Conservation (phyloP, 495 filamentous ascomycete species). For the Neurospora pannonica region DNA sequence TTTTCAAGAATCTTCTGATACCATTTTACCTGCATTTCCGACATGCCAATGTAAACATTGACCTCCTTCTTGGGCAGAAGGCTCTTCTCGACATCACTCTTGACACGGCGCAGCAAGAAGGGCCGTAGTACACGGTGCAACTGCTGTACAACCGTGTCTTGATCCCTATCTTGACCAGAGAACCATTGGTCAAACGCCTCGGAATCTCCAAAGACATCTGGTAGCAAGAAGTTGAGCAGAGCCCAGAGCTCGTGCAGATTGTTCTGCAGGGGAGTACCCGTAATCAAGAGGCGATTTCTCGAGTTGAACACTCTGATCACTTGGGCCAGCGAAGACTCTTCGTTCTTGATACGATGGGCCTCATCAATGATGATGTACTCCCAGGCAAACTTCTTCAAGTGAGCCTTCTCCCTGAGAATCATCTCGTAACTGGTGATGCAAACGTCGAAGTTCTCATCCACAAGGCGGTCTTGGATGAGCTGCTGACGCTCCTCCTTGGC, state of each 20-base stretch:
- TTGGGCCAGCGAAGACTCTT: constrained; percentile 92
- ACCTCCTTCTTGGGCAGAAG: constrained; percentile 94
- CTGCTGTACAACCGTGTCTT: constrained; percentile 95
- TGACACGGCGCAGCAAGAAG: constrained; percentile 91
- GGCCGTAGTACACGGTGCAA: constrained; percentile 88
- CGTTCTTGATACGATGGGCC: constrained; percentile 98
- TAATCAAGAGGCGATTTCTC: constrained; percentile 89
- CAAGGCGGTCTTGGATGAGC: constrained; percentile 80
- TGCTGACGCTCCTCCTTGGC: constrained; percentile 86
- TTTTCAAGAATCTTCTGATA: constrained; percentile 98
- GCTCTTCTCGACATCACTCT: constrained; percentile 98
- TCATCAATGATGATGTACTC: constrained; percentile 99
- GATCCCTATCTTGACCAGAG: constrained; percentile 74
- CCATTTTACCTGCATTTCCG: constrained; percentile 98
- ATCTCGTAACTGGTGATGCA: constrained; percentile 35
- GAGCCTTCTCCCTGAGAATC: constrained; percentile 83
- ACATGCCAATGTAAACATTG: constrained; percentile 96
- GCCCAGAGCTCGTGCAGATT: constrained; percentile 99
- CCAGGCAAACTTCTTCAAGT: constrained; percentile 97
- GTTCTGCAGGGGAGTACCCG: constrained; percentile 95
- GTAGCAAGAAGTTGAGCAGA: constrained; percentile 89
- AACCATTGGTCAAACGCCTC: constrained; percentile 99
- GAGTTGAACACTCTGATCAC: constrained; percentile 97
- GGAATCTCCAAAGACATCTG: constrained; percentile 94
- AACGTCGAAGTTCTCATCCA: constrained; percentile 61